These are phyloP conservation scores for Trypanosoma theileri DNA, from an alignment of 208 protist species.

Conservation along the genomic window DNA sequence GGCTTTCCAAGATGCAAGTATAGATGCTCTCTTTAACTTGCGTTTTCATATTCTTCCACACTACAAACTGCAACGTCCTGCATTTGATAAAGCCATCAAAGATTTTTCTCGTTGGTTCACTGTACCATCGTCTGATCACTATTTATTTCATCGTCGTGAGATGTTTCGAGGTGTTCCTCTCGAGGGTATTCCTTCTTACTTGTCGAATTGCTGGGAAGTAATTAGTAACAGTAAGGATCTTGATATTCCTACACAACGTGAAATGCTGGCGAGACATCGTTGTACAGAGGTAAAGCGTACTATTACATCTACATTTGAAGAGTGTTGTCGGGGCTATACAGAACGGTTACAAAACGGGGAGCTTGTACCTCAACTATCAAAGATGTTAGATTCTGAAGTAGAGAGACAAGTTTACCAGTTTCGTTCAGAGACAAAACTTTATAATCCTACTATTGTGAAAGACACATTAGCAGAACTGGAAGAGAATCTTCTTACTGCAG, in stretches of 20 bases:
- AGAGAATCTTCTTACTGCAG: conserved; percentile 45
- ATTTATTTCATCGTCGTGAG: conserved; percentile 59
- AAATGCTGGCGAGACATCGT: conserved; percentile 95
- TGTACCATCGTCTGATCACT: conserved; percentile 38
- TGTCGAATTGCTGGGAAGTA: conserved; percentile 90
- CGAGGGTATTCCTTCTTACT: conserved; percentile 83
- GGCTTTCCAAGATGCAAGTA: conserved; percentile 48
- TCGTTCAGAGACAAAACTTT: conserved; percentile 62
- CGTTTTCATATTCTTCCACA: conserved; percentile 83
- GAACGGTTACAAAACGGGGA: conserved; percentile 60
- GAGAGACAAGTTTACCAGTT: conserved; percentile 44
- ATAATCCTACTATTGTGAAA: conserved; percentile 49
- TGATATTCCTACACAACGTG: conserved; percentile 95
- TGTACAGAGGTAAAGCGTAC: conserved; percentile 88
- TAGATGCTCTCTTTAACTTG: conserved; percentile 72
- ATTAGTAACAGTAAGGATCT: conserved; percentile 95
- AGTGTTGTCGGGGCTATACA: conserved; percentile 46
- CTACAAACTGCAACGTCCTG: conserved; percentile 74
- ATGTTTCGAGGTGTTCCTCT: conserved; percentile 88
- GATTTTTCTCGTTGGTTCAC: conserved; percentile 67
- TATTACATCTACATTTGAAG: conserved; percentile 51
- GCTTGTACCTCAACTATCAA: conserved; percentile 55
- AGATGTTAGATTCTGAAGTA: conserved; percentile 61
- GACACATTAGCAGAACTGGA: conserved; percentile 48
- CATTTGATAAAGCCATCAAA: conserved; percentile 51